Evolutionary conservation across 495 filamentous ascomycete species (phyloP), one percentile per base, ranked within the genome.

Genomic region (Daldinia childiae): DNA sequence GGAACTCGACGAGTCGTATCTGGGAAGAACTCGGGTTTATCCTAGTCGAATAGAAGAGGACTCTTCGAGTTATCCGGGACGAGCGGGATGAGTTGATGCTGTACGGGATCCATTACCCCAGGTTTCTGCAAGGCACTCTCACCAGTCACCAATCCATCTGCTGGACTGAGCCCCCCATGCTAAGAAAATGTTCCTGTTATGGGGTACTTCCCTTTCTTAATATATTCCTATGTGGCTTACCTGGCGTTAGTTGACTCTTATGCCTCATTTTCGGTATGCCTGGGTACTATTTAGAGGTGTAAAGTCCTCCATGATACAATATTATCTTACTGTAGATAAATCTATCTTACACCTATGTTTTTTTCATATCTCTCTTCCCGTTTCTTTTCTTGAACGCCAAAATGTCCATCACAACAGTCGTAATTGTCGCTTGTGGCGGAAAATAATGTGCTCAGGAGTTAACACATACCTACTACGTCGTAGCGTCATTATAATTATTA

Each of bases 41-140:
- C 38, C 17, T 43, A 14, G 50, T 54, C 17, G 27, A 57, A 48
- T 21, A 57, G 54, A 56, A 61, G 2, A 51, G 48, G 17, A 43
- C 29, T 41, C 54, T 43, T 52, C 24, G 36, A 62, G 21, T 15
- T 15, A 62, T 45, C 57, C 41, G 68, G 50, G 21, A 69, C 60
- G 60, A 55, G 43, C 60, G 60, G 67, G 52, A 69, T 45, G 52
- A 38, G 54, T 36, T 36, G 60, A 58, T 57, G 58, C 38, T 17
- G 38, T 48, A 57, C 19, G 39, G 45, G 39, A n/a, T 62, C 63
- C 68, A 58, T 65, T 71, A 71, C 68, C 68, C 68, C 68, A 66
- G 68, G 58, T 71, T 70, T 66, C 68, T 71, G 68, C 68, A 66
- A 66, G 68, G 68, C 58, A 59, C 62, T 71, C 17, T 71, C 17